Evolutionary conservation across 2,329 filamentous ascomycete species (phyloP), one percentile per base, ranked within the genome.

Genomic region (Exophiala oligosperma): DNA sequence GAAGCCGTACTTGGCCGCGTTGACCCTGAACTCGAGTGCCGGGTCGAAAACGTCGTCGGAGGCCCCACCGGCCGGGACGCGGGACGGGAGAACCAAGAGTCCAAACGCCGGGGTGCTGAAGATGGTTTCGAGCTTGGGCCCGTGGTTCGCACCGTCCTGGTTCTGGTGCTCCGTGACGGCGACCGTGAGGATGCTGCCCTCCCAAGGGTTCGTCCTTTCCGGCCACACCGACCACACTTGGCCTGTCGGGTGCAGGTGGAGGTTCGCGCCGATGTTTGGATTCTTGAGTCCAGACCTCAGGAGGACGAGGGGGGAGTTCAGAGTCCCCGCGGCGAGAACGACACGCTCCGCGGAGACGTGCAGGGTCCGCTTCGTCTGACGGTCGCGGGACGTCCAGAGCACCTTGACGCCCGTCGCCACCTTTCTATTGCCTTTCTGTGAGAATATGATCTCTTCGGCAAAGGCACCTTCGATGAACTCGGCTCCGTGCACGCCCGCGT

Each of bases 381-480:
- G 76, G 65, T 91, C 89, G 58, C 90, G 82, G 1, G 88, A 88
- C 2, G 81, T 84, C 92, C 91, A 96, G 5, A 77, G 78, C 1
- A 92, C 92, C 57, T 84, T 76, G 1, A 96, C 81, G 0, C 92
- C 92, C 0, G 80, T 81, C 0, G 90, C 90, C 3, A 79, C 81
- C 64, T 80, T 80, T 38, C 79, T 76, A 9, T 41, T 24, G 24
- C 38, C 32, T 11, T 35, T 6, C 32, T 35, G 26, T 2, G 68
- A 65, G 70, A 96, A 96, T 0, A 89, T 64, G 14, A 97, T 78
- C 59, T 82, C 81, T 11, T 90, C 83, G 0, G 86, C 89, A 21
- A 85, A 74, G 67, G 94, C 91, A 0, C 92, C 92, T 76, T 97
- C 91, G 57, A 95, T 83, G 70, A 96, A 96, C 63, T 82, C 79